Evolutionary conservation across 192 early-diverging fungal species (phyloP).

Genomic region (Coemansia javaensis): DNA sequence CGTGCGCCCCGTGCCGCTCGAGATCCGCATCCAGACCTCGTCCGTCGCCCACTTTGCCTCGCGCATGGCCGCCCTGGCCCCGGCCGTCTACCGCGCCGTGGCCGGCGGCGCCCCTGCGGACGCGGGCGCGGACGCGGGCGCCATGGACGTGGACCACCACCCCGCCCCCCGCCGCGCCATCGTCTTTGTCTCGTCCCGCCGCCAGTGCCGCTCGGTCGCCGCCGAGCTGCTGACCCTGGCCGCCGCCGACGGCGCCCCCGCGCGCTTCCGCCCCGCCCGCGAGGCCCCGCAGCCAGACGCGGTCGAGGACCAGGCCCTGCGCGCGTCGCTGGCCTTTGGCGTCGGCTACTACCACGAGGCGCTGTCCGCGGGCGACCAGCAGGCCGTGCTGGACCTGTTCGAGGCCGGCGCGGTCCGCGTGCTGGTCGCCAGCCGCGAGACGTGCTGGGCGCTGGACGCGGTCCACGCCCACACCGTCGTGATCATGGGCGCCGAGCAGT

Average conservation of each 20-base stretch:
- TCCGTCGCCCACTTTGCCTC: slow-evolving; percentile 90
- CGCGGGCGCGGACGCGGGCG: slow-evolving; percentile 3
- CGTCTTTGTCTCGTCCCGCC: slow-evolving; percentile 88
- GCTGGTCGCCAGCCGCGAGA: slow-evolving; percentile 82
- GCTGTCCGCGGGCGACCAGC: slow-evolving; percentile 66
- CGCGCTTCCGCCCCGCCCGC: slow-evolving; percentile 73
- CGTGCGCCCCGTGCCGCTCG: slow-evolving; percentile 89
- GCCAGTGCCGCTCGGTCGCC: slow-evolving; percentile 83
- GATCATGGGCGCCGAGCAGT: slow-evolving; percentile 97
- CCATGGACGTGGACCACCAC: slow-evolving; percentile 16
- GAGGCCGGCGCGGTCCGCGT: slow-evolving; percentile 76
- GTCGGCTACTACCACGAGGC: slow-evolving; percentile 93
- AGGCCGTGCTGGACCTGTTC: slow-evolving; percentile 71
- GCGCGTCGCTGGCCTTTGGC: slow-evolving; percentile 67
- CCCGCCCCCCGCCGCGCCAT: slow-evolving; percentile 68
- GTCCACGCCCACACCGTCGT: slow-evolving; percentile 77
- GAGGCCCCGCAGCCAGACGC: too few species aligned
- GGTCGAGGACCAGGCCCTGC: slow-evolving; percentile 70
- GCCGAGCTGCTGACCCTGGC: slow-evolving; percentile 78
- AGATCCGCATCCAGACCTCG: slow-evolving; percentile 92
- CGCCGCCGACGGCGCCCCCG: slow-evolving; percentile 67
- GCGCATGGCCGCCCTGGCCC: slow-evolving; percentile 89
- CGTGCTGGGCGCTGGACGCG: slow-evolving; percentile 81
- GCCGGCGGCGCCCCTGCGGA: slow-evolving; percentile 1
- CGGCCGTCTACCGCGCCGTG: slow-evolving; percentile 54